Percentiles rank a stretch among this genome's conserved stretches.
These are phyloP conservation scores for Neurospora sp. DNA, from an alignment of 495 filamentous ascomycete species.

Conservation along the genomic window DNA sequence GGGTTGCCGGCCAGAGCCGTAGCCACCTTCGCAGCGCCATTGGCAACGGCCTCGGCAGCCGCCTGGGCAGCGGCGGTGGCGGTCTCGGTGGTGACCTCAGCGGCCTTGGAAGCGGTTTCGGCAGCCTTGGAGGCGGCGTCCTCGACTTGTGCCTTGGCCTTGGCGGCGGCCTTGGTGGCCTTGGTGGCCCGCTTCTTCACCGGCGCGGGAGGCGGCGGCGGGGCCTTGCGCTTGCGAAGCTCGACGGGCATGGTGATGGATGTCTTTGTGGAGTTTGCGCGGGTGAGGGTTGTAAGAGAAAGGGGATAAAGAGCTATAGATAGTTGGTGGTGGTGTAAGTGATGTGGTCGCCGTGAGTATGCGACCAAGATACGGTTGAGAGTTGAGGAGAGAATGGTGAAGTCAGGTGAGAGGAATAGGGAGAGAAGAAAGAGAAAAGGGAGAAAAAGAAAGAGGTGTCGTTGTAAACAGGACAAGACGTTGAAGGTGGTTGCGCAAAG, in stretches of 20 bases:
- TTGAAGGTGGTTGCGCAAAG: conserved; percentile 24
- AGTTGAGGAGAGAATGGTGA: conserved; percentile 2
- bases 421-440: not conserved
- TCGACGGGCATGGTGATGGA: conserved; percentile 42
- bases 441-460: conserved; percentile 5
- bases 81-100: conserved; percentile 27
- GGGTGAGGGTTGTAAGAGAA: not conserved
- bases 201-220: conserved; percentile 42
- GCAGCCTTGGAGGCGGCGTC: conserved; percentile 24
- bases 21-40: conserved; percentile 11
- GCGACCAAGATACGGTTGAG: not conserved
- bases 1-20: conserved; percentile 18
- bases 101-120: conserved; percentile 32
- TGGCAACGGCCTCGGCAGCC: conserved; percentile 1
- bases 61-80: conserved; percentile 24
- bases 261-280: not conserved
- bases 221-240: conserved; percentile 67
- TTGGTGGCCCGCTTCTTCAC: conserved; percentile 27
- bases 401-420: not conserved
- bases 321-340: not conserved
- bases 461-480: conserved; percentile 25
- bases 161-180: conserved; percentile 30
- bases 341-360: not conserved
- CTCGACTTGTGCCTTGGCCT: conserved; percentile 24
- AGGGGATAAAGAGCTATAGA: not conserved